Evolutionary conservation across 1,284 basidiomycete genomes (phyloP), one percentile per base, ranked within the genome.

Genomic region (Trametes polyzona): DNA sequence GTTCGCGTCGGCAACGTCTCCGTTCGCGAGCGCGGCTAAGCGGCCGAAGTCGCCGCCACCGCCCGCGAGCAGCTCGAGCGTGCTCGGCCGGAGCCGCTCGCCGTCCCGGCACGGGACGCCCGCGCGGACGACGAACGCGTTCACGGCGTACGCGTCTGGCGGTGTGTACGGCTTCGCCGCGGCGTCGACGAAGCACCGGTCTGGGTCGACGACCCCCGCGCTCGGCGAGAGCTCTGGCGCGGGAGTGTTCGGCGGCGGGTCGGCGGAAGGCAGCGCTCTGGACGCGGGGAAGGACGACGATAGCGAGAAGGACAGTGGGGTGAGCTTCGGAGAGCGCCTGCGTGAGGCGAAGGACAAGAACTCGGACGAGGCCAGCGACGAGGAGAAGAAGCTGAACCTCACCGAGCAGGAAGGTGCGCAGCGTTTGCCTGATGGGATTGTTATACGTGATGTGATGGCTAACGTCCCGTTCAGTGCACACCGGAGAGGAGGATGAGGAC

Each of bases 401-500:
- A 83, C 81, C 14, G 86, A 88, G 69, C 88, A 92, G 74, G 87
- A 92, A 71, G 82, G 92, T 88, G 58, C 65, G 84, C n/a, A n/a
- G n/a, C 27, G 40, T 14, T 23, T 74, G 29, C 42, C 55, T 53
- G 23, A 23, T 26, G 17, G 5, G 16, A 26, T 2, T 12, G 39
- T 35, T 9, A 12, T 54, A 27, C 33, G 42, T 27, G 12, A 36
- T 21, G 17, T 47, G 39, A 19, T 54, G 9, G 47, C 50, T 57
- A 37, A 30, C 49, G 4, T 17, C 47, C 16, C 57, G 4, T 63
- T 23, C 65, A 96, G 95, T 92, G 29, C 76, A 82, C 40, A 98
- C 95, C 0, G 95, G 95, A 10, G 95, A 98, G 73, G 95, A 98
- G 71, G 90, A 93, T 21, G 95, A 98, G 71, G 83, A 89, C 57